A percentile compares a stretch with the other conserved stretches of the same genome.
Conservation (phyloP, 257 asterid genomes). For the Salvia miltiorrhiza region DNA sequence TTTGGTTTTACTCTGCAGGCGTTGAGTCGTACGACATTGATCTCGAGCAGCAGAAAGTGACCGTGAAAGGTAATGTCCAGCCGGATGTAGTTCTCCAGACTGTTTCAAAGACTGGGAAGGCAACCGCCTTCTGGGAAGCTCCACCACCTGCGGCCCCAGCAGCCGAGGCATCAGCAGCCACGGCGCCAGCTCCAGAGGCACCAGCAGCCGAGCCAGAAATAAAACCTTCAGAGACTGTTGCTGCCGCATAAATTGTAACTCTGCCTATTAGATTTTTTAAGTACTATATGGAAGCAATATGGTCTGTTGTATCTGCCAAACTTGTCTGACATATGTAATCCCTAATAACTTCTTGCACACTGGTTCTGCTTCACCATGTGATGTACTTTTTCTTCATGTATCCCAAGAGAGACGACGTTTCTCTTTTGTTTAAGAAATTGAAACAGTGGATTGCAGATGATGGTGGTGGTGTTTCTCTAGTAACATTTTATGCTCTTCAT, state of each 20-base stretch:
- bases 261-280: constrained; percentile 19
- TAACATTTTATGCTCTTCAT: not conserved
- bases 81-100: constrained; percentile 79
- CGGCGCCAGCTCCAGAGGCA: constrained; percentile 20
- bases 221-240: constrained; percentile 34
- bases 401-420: not conserved
- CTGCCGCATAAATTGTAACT: constrained; percentile 38
- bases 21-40: constrained; percentile 80
- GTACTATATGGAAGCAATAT: constrained; percentile 14
- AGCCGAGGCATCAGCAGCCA: constrained; percentile 19
- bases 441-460: not conserved
- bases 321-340: constrained; percentile 12
- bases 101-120: constrained; percentile 90
- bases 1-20: constrained; percentile 36
- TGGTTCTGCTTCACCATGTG: constrained; percentile 12
- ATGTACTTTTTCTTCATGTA: not conserved
- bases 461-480: not conserved
- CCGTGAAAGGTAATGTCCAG: constrained; percentile 67
- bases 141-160: constrained; percentile 32
- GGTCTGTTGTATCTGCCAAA: constrained; percentile 24
- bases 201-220: constrained; percentile 30
- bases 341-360: constrained; percentile 24
- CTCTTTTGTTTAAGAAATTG: constrained; percentile 6
- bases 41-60: constrained; percentile 82
- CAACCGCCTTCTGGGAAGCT: constrained; percentile 76